These are phyloP conservation scores for Neofusicoccum ribis DNA, from an alignment of 2,329 filamentous ascomycete species.

Conservation along the genomic window DNA sequence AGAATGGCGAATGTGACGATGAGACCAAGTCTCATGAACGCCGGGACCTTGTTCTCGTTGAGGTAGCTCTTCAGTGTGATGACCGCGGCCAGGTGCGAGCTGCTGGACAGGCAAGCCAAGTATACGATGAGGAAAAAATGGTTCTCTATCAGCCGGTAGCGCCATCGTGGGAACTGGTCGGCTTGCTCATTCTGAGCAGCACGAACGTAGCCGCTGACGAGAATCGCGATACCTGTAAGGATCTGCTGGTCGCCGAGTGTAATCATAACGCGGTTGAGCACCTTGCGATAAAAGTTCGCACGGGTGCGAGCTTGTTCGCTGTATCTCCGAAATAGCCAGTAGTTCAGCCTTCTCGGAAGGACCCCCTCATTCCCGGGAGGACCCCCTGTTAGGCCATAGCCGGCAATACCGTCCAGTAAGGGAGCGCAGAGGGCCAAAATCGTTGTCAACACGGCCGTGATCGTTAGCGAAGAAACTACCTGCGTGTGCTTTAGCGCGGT, in stretches of 20 bases:
- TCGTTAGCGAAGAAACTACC: slow-evolving; percentile 34
- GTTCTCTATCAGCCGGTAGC: not conserved
- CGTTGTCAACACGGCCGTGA: slow-evolving; percentile 31
- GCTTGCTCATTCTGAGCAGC: not conserved
- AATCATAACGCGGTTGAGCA: slow-evolving; percentile 34
- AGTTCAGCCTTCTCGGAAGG: slow-evolving; percentile 4
- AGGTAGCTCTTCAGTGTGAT: slow-evolving; percentile 35
- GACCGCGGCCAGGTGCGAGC: slow-evolving; percentile 34
- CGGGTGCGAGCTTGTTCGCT: slow-evolving; percentile 26
- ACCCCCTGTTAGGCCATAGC: slow-evolving; percentile 14
- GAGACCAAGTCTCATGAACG: slow-evolving; percentile 30
- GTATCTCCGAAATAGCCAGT: slow-evolving; percentile 29
- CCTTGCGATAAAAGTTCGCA: slow-evolving; percentile 27
- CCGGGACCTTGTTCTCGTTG: slow-evolving; percentile 30
- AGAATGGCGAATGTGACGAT: slow-evolving; percentile 32
- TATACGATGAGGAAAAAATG: slow-evolving; percentile 28
- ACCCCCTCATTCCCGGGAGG: not conserved
- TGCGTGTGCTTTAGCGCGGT: not conserved
- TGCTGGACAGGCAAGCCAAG: slow-evolving; percentile 33
- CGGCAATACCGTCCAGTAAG: slow-evolving; percentile 33
- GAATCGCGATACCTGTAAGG: slow-evolving; percentile 33
- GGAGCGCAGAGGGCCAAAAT: slow-evolving; percentile 33
- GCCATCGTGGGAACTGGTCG: not conserved
- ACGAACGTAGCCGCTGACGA: slow-evolving; percentile 27
- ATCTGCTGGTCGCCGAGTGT: slow-evolving; percentile 35